Evolutionary conservation across 192 early-diverging fungal genomes (phyloP).

Genomic region (Coemansia sp.): DNA sequence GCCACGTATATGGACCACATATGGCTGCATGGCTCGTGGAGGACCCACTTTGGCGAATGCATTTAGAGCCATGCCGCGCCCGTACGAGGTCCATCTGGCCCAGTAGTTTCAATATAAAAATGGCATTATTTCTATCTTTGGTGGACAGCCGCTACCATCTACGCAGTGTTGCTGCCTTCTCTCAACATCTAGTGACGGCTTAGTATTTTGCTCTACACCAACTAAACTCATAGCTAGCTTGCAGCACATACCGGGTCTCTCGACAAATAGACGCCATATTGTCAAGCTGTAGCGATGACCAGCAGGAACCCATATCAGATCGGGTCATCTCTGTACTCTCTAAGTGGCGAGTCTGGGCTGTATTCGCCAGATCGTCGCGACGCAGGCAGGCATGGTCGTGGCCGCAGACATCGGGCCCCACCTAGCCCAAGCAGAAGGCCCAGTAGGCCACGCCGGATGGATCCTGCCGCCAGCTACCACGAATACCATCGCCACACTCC

Average conservation of each 20-base stretch:
- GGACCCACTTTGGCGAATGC: too few relatives aligned
- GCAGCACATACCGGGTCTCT: not conserved
- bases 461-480: constrained; percentile 26
- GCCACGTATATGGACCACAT: not conserved
- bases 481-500: constrained; percentile 28
- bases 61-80: too few relatives aligned
- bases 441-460: constrained; percentile 11
- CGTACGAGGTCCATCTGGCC: too few relatives aligned
- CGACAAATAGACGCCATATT: not conserved
- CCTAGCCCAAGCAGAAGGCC: constrained; percentile 19
- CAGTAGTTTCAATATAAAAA: not conserved
- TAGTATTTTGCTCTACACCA: not conserved
- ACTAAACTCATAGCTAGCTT: not conserved
- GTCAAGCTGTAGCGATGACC: not conserved
- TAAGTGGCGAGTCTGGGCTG: constrained; percentile 9
- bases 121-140: not conserved
- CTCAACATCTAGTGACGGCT: not conserved
- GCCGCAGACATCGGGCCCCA: constrained; percentile 13
- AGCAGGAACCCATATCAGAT: constrained; percentile 8
- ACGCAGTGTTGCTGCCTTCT: not conserved
- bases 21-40: too few relatives aligned
- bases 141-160: not conserved
- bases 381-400: constrained; percentile 4
- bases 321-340: constrained; percentile 13
- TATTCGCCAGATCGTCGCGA: not conserved